Conservation (phyloP, 257 asterid species). For the Solanum pinnatisectum region DNA sequence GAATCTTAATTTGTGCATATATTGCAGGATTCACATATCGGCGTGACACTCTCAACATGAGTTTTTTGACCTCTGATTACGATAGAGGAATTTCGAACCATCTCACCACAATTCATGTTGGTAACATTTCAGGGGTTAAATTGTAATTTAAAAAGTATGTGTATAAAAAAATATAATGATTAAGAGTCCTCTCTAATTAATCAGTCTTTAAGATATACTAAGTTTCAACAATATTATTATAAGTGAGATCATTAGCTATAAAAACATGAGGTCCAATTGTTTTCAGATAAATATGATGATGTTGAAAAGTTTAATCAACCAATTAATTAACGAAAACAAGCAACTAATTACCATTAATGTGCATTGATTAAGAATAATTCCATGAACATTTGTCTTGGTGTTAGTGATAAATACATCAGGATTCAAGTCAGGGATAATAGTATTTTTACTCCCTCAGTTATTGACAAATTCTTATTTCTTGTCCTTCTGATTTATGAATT, state of each 20-base stretch:
- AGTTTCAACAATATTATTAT: not conserved
- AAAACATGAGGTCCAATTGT: not conserved
- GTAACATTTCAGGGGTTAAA: not conserved
- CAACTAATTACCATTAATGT: not conserved
- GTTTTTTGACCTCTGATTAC: not conserved
- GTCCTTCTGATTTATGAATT: not conserved
- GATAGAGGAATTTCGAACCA: not conserved
- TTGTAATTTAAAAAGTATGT: not conserved
- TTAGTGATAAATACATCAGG: not conserved
- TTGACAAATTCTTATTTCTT: not conserved
- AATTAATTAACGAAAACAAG: not conserved
- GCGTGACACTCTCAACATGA: not conserved
- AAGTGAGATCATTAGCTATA: not conserved
- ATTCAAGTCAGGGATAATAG: not conserved
- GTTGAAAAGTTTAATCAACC: not conserved
- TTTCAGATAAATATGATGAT: not conserved
- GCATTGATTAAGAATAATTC: not conserved
- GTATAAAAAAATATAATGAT: not conserved
- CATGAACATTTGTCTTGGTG: not conserved
- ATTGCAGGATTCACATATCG: not conserved
- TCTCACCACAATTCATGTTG: not conserved
- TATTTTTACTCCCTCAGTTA: not conserved
- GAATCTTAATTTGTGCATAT: not conserved
- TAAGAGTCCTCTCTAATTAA: not conserved
- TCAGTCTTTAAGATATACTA: not conserved